phyloP scores from a whole-genome alignment of 345 rosid species.

The Lagerstroemia speciosa region DNA sequence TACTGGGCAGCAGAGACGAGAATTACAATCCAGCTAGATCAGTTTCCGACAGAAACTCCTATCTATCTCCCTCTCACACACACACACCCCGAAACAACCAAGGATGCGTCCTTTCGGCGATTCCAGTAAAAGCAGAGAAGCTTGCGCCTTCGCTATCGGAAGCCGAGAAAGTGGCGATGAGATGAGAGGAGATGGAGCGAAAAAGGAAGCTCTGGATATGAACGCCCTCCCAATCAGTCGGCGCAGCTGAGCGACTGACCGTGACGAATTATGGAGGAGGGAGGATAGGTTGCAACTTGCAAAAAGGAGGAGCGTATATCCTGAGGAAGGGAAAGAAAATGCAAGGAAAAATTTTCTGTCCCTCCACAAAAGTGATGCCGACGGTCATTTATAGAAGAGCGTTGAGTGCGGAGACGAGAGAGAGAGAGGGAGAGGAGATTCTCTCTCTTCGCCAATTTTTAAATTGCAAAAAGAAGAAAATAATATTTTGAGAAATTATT shows the following conservation, averaged over 20 bases:
- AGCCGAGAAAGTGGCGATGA: background rate
- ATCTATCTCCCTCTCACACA: too few relatives aligned
- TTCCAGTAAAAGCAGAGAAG: background rate
- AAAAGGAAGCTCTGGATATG: background rate
- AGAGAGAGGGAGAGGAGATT: background rate
- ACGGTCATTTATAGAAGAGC: background rate
- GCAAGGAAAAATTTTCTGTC: background rate
- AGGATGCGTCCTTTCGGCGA: too few relatives aligned
- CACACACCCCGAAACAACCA: too few relatives aligned
- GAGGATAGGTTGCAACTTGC: too few relatives aligned
- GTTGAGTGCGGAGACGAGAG: too few relatives aligned
- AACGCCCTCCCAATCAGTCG: background rate
- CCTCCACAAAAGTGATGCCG: background rate
- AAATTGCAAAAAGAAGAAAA: background rate
- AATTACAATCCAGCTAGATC: too few relatives aligned
- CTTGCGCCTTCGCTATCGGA: background rate
- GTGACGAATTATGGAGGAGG: background rate
- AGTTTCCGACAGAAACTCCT: too few relatives aligned
- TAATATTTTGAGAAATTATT: too few relatives aligned
- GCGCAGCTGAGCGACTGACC: background rate
- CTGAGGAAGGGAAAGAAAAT: background rate
- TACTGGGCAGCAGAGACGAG: too few relatives aligned
- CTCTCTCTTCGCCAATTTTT: background rate
- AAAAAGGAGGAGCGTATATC: background rate
- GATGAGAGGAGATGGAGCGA: background rate